Conservation (phyloP, 345 rosid genomes). For the Adansonia digitata region DNA sequence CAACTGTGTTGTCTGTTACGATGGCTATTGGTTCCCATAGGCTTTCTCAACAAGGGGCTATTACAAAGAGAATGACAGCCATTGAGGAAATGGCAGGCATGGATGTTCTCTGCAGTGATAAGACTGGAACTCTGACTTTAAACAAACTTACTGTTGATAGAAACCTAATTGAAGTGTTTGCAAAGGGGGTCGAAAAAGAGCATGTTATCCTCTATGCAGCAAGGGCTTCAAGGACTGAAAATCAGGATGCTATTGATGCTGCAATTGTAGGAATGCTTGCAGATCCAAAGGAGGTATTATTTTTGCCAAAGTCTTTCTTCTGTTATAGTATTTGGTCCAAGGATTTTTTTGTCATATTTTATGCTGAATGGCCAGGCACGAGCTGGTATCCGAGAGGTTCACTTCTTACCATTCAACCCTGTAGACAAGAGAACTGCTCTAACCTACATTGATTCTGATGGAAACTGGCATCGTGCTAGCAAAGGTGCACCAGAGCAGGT, state of each 20-base stretch:
- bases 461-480: constrained; percentile 79
- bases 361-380: constrained; percentile 50
- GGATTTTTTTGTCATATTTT: background rate
- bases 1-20: constrained; percentile 86
- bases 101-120: constrained; percentile 95
- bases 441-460: constrained; percentile 70
- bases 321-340: constrained; percentile 3
- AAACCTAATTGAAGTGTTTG: constrained; percentile 65
- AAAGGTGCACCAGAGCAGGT: constrained; percentile 98
- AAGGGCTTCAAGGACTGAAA: constrained; percentile 83
- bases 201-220: constrained; percentile 74
- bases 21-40: constrained; percentile 96
- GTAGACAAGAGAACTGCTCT: constrained; percentile 92
- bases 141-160: constrained; percentile 80
- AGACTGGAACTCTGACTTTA: constrained; percentile 82
- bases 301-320: background rate
- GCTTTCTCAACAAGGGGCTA: constrained; percentile 81
- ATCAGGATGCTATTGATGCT: constrained; percentile 90
- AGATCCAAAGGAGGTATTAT: constrained; percentile 82
- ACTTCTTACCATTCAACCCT: constrained; percentile 86
- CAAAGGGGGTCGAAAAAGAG: constrained; percentile 68
- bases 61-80: constrained; percentile 96
- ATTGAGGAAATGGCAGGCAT: constrained; percentile 96
- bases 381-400: constrained; percentile 68
- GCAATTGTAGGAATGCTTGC: constrained; percentile 94